Evolutionary conservation across 2,329 filamentous ascomycete species (phyloP).

Genomic region (Thyridium curvatum): DNA sequence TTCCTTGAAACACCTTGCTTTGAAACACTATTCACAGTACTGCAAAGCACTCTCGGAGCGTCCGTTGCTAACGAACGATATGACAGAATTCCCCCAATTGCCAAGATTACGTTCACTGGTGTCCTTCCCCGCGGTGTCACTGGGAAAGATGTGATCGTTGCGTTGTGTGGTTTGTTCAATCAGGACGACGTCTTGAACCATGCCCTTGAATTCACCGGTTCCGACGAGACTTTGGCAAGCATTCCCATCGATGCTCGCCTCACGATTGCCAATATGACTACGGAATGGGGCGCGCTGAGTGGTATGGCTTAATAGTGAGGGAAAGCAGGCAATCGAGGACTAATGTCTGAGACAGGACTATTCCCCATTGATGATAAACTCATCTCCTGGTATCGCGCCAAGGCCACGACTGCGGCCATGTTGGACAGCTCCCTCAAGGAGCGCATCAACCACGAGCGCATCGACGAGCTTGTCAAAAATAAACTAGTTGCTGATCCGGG

Average conservation of each 20-base stretch:
- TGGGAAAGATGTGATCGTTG: slow-evolving; percentile 91
- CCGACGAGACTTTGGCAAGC: slow-evolving; percentile 65
- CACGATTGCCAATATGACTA: slow-evolving; percentile 70
- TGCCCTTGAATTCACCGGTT: slow-evolving; percentile 79
- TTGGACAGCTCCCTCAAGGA: slow-evolving; percentile 39
- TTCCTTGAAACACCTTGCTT: too few relatives aligned
- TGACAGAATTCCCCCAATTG: slow-evolving; percentile 63
- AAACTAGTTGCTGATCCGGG: slow-evolving; percentile 65
- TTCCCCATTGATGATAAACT: slow-evolving; percentile 78
- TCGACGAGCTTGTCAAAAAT: slow-evolving; percentile 67
- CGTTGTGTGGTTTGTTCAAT: slow-evolving; percentile 80
- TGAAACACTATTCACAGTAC: background rate
- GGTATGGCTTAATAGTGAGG: slow-evolving; percentile 37
- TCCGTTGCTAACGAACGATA: background rate
- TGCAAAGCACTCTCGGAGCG: background rate
- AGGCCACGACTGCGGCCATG: slow-evolving; percentile 67
- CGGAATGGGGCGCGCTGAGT: slow-evolving; percentile 68
- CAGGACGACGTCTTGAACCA: slow-evolving; percentile 88
- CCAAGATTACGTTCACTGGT: slow-evolving; percentile 72
- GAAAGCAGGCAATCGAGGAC: slow-evolving; percentile 14
- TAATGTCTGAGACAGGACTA: slow-evolving; percentile 36
- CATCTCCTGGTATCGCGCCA: slow-evolving; percentile 66
- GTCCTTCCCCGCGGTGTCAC: slow-evolving; percentile 72
- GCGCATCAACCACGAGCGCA: slow-evolving; percentile 64
- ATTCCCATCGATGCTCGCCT: slow-evolving; percentile 64